Conservation (phyloP, 1,284 basidiomycete species). For the Cryptococcus jaspeensis region DNA sequence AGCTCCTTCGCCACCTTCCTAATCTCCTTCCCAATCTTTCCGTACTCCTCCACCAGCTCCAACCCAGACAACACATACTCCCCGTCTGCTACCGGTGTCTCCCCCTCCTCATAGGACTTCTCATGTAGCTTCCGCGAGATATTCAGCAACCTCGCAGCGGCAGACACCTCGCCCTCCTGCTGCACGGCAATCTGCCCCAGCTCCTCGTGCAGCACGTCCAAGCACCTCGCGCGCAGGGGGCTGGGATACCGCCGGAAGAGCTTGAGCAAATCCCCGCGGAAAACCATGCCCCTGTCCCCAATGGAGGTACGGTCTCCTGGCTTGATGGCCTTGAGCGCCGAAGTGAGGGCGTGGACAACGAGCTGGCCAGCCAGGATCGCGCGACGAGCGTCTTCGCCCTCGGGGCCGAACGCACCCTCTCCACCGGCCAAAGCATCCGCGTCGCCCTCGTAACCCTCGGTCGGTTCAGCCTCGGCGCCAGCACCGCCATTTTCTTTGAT, state of each 20-base stretch:
- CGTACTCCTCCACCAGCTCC: slow-evolving; percentile 37
- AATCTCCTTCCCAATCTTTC: slow-evolving; percentile 35
- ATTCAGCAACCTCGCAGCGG: slow-evolving; percentile 30
- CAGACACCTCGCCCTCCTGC: not conserved
- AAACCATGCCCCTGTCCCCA: slow-evolving; percentile 28
- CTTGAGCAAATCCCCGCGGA: slow-evolving; percentile 33
- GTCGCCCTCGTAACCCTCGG: slow-evolving; percentile 18
- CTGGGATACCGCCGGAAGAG: slow-evolving; percentile 48
- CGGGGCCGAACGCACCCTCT: slow-evolving; percentile 47
- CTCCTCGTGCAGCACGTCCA: slow-evolving; percentile 41
- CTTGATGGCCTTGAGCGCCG: slow-evolving; percentile 36
- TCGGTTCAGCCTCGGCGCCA: not conserved
- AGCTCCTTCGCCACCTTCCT: slow-evolving; percentile 18
- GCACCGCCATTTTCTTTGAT: slow-evolving; percentile 24
- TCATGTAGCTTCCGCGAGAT: slow-evolving; percentile 43
- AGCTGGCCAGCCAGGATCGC: slow-evolving; percentile 50
- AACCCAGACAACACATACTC: slow-evolving; percentile 25
- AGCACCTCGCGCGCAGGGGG: slow-evolving; percentile 36
- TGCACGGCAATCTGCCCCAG: slow-evolving; percentile 18
- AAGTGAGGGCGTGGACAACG: slow-evolving; percentile 44
- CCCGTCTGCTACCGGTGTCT: slow-evolving; percentile 9
- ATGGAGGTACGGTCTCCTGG: slow-evolving; percentile 2
- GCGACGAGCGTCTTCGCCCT: slow-evolving; percentile 49
- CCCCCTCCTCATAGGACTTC: slow-evolving; percentile 33
- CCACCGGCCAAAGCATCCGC: slow-evolving; percentile 36